These are phyloP conservation scores for Amanita phalloides DNA, from an alignment of 768 basidiomycete genomes.

Conservation along the genomic window DNA sequence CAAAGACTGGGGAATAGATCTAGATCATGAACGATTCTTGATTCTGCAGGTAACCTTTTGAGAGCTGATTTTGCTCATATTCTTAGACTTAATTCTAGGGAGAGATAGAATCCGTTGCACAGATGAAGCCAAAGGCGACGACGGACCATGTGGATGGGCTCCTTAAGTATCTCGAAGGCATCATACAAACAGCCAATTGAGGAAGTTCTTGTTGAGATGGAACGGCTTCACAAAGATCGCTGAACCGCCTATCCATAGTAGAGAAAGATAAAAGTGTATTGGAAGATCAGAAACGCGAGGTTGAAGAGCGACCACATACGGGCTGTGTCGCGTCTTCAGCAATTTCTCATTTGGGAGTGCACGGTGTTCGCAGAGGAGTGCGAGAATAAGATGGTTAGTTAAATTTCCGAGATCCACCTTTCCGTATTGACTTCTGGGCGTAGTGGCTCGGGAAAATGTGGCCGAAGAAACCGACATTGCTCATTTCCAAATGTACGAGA, in stretches of 20 bases:
- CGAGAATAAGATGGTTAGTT: slow-evolving; percentile 47
- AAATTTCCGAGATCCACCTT: neutral
- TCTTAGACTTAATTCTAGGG: slow-evolving; percentile 39
- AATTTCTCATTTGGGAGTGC: slow-evolving; percentile 72
- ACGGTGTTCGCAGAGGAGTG: slow-evolving; percentile 51
- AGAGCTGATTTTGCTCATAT: neutral
- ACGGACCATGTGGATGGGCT: slow-evolving; percentile 94
- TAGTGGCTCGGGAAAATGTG: slow-evolving; percentile 51
- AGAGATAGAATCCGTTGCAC: slow-evolving; percentile 96
- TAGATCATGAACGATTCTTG: slow-evolving; percentile 96
- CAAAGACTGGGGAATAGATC: slow-evolving; percentile 89
- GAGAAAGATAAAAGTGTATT: slow-evolving; percentile 85
- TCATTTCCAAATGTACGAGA: slow-evolving; percentile 60
- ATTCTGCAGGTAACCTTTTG: slow-evolving; percentile 64
- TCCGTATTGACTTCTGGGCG: neutral
- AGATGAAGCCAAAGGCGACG: slow-evolving; percentile 95
- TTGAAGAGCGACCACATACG: slow-evolving; percentile 74
- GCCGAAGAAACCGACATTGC: slow-evolving; percentile 63
- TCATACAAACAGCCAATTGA: slow-evolving; percentile 90
- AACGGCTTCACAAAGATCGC: slow-evolving; percentile 70
- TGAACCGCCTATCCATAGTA: slow-evolving; percentile 81
- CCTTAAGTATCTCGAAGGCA: slow-evolving; percentile 96
- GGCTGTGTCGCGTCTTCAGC: slow-evolving; percentile 69
- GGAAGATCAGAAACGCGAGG: slow-evolving; percentile 84
- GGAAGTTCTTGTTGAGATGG: slow-evolving; percentile 68